Evolutionary conservation across 805 yeast species (phyloP).

Genomic region (Suhomyces emberorum): DNA sequence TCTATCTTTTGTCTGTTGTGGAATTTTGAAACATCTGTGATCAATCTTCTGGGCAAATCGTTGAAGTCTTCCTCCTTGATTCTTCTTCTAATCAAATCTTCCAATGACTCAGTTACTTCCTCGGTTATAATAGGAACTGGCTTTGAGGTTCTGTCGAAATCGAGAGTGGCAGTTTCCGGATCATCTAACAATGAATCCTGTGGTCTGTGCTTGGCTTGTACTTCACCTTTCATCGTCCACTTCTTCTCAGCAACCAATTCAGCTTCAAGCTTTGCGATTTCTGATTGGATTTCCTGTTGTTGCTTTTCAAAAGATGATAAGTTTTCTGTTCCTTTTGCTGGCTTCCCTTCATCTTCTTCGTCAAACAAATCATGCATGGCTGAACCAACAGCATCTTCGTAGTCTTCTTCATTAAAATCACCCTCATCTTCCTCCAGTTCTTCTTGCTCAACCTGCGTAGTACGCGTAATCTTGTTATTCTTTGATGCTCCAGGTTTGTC

Average conservation of each 20-base stretch:
- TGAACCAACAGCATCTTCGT: conserved; percentile 55
- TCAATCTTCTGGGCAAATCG: conserved; percentile 72
- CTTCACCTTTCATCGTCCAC: conserved; percentile 96
- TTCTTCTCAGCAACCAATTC: conserved; percentile 87
- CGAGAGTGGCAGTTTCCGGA: conserved; percentile 50
- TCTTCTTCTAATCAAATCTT: conserved; percentile 83
- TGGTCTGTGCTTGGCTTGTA: conserved; percentile 75
- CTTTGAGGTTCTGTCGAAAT: conserved; percentile 89
- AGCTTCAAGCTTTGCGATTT: conserved; percentile 75
- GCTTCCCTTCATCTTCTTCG: conserved; percentile 22
- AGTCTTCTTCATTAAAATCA: conserved; percentile 55
- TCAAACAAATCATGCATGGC: conserved; percentile 65
- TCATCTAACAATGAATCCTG: conserved; percentile 79
- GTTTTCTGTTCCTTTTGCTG: conserved; percentile 12
- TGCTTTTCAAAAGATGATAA: conserved; percentile 81
- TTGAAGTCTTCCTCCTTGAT: conserved; percentile 75
- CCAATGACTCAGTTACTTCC: conserved; percentile 81
- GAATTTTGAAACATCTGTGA: conserved; percentile 63
- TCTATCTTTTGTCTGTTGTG: conserved; percentile 49
- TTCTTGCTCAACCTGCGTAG: conserved; percentile 36
- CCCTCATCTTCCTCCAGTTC: conserved; percentile 19
- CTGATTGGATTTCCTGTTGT: conserved; percentile 70
- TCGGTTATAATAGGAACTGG: conserved; percentile 95
- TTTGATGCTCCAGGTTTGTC: conserved; percentile 35
- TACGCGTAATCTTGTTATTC: conserved; percentile 14